Conservation (phyloP, 2,329 filamentous ascomycete genomes). For the Davidsoniella australis region DNA sequence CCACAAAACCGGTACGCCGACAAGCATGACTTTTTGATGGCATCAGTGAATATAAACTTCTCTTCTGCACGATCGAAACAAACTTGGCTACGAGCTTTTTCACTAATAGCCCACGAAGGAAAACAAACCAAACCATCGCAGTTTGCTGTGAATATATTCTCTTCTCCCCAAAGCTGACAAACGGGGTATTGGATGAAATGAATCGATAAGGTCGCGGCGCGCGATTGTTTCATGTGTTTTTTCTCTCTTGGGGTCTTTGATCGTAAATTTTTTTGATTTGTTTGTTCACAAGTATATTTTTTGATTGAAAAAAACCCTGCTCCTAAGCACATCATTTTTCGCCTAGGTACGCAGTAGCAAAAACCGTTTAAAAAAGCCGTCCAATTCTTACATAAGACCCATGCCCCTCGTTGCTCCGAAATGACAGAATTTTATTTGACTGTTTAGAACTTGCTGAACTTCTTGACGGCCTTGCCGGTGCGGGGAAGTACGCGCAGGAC, state of each 20-base stretch:
- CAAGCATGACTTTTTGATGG: too few relatives aligned
- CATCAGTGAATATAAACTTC: too few relatives aligned
- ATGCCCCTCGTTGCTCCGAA: slow-evolving; percentile 27
- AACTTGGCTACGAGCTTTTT: too few relatives aligned
- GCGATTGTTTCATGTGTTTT: slow-evolving; percentile 5
- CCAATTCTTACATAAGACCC: slow-evolving; percentile 21
- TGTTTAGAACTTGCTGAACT: slow-evolving; percentile 94
- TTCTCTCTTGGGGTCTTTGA: too few relatives aligned
- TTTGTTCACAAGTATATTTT: slow-evolving; percentile 13
- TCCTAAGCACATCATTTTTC: slow-evolving; percentile 12
- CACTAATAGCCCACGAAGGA: too few relatives aligned
- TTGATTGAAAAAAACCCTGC: slow-evolving; percentile 13
- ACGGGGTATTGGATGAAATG: background rate
- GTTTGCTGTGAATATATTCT: too few relatives aligned
- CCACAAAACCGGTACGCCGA: too few relatives aligned
- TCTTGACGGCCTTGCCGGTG: slow-evolving; percentile 94
- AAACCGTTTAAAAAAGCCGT: slow-evolving; percentile 14
- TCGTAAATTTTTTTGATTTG: slow-evolving; percentile 7
- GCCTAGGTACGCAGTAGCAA: slow-evolving; percentile 11
- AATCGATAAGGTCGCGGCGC: background rate
- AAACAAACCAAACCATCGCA: too few relatives aligned
- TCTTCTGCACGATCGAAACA: too few relatives aligned
- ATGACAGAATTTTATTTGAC: slow-evolving; percentile 26
- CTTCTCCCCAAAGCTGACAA: background rate
- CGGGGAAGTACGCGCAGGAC: slow-evolving; percentile 95